A percentile compares a stretch with the other conserved stretches of the same genome.
phyloP scores from a whole-genome alignment of 805 yeast species.

The Saturnispora sanitii region DNA sequence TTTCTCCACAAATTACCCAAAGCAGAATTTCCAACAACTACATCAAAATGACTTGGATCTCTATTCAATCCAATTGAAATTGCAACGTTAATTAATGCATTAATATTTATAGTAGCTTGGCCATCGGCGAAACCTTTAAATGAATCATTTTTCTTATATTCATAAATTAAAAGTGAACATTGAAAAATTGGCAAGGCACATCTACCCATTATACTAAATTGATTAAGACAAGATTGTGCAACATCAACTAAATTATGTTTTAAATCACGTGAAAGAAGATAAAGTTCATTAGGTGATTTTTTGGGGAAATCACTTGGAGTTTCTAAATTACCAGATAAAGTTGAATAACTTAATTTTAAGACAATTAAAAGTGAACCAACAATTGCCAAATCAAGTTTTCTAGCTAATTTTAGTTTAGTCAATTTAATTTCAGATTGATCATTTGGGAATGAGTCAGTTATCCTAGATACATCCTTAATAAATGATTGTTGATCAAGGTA shows the following conservation, averaged over 20 bases:
- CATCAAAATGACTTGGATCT: constrained; percentile 47
- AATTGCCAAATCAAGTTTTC: constrained; percentile 38
- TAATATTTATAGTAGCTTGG: constrained; percentile 44
- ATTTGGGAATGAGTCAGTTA: constrained; percentile 27
- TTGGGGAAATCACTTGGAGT: constrained; percentile 19
- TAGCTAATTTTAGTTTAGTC: constrained; percentile 27
- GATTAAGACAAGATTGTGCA: constrained; percentile 47
- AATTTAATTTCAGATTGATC: constrained; percentile 27
- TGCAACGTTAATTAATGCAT: constrained; percentile 57
- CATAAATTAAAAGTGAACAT: constrained; percentile 41
- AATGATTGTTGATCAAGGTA: constrained; percentile 33
- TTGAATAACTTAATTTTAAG: constrained; percentile 34
- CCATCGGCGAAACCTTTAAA: constrained; percentile 46
- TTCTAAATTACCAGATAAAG: constrained; percentile 27
- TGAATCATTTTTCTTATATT: constrained; percentile 42
- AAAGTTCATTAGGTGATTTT: constrained; percentile 24
- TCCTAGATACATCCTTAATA: constrained; percentile 24
- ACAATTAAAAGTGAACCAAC: constrained; percentile 38
- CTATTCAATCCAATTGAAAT: constrained; percentile 57
- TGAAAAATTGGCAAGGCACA: constrained; percentile 45
- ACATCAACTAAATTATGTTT: constrained; percentile 35
- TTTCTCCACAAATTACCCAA: constrained; percentile 43
- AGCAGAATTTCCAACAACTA: constrained; percentile 12
- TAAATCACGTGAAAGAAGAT: constrained; percentile 37
- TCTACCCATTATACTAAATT: constrained; percentile 40